Evolutionary conservation across 805 yeast species (phyloP).

Genomic region (Metschnikowia reukaufii): DNA sequence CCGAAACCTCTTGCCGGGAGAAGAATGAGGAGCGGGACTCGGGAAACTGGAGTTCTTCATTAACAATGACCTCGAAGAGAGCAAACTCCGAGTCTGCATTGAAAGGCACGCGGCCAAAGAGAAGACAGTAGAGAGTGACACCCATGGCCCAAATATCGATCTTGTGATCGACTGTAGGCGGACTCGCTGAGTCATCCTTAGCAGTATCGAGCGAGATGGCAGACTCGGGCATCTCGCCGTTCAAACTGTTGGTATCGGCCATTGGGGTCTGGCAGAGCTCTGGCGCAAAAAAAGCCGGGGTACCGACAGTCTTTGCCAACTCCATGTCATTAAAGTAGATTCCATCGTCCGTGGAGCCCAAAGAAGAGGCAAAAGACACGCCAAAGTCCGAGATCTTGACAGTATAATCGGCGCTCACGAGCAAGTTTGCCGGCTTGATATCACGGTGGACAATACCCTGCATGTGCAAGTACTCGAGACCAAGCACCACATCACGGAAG

Average conservation of each 20-base stretch:
- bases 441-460: constrained; percentile 94
- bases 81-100: constrained; percentile 84
- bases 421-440: constrained; percentile 89
- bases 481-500: constrained; percentile 80
- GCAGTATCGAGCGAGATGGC: background rate
- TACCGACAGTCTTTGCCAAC: constrained; percentile 93
- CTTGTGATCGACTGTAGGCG: constrained; percentile 66
- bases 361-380: constrained; percentile 70
- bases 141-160: constrained; percentile 99
- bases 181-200: constrained; percentile 3
- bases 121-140: constrained; percentile 80
- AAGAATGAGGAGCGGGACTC: constrained; percentile 30
- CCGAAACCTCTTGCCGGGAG: constrained; percentile 40
- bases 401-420: constrained; percentile 63
- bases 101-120: constrained; percentile 89
- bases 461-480: constrained; percentile 85
- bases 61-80: constrained; percentile 77
- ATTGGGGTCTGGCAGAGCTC: constrained; percentile 71
- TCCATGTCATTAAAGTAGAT: constrained; percentile 59
- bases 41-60: constrained; percentile 61
- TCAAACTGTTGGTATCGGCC: constrained; percentile 1
- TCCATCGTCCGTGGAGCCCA: constrained; percentile 46
- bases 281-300: constrained; percentile 90
- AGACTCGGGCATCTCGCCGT: constrained; percentile 1
- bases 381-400: constrained; percentile 98